A percentile compares a stretch with the other conserved stretches of the same genome.
phyloP scores from a whole-genome alignment of 177 flowering plant species.

The Vitis hybrid region DNA sequence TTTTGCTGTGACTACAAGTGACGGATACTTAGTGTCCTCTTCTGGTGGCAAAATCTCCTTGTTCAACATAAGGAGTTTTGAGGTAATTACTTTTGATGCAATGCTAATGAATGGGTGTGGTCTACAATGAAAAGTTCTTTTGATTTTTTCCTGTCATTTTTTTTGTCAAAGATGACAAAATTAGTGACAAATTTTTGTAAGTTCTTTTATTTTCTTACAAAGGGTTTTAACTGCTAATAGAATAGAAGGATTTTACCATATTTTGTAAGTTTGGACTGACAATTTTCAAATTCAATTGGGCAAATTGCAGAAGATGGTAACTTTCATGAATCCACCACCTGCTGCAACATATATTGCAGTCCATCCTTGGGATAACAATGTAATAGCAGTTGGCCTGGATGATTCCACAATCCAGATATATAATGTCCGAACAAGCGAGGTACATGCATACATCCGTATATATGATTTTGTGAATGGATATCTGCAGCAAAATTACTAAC shows the following conservation, averaged over 20 bases:
- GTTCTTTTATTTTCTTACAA: background rate
- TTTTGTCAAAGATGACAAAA: too few species aligned
- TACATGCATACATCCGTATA: slow-evolving; percentile 4
- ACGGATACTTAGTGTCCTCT: slow-evolving; percentile 43
- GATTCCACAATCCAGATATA: slow-evolving; percentile 37
- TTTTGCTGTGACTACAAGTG: slow-evolving; percentile 43
- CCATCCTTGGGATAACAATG: slow-evolving; percentile 41
- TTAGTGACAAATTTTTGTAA: background rate
- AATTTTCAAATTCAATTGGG: background rate
- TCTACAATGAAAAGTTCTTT: background rate
- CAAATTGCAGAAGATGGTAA: slow-evolving; percentile 31
- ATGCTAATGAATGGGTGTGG: background rate
- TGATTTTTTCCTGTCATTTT: too few species aligned
- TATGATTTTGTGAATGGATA: too few species aligned
- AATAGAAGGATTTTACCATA: too few species aligned
- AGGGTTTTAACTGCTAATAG: too few species aligned
- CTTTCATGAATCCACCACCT: slow-evolving; percentile 45
- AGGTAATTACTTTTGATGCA: slow-evolving; percentile 17
- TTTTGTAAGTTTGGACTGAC: background rate
- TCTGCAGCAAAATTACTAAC: too few species aligned
- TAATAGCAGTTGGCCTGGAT: slow-evolving; percentile 42
- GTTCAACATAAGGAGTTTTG: slow-evolving; percentile 40
- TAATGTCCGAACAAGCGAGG: slow-evolving; percentile 36
- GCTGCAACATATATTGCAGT: slow-evolving; percentile 37
- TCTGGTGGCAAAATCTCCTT: slow-evolving; percentile 44